phyloP scores from a whole-genome alignment of 2,329 filamentous ascomycete species.

The Apiospora marii region DNA sequence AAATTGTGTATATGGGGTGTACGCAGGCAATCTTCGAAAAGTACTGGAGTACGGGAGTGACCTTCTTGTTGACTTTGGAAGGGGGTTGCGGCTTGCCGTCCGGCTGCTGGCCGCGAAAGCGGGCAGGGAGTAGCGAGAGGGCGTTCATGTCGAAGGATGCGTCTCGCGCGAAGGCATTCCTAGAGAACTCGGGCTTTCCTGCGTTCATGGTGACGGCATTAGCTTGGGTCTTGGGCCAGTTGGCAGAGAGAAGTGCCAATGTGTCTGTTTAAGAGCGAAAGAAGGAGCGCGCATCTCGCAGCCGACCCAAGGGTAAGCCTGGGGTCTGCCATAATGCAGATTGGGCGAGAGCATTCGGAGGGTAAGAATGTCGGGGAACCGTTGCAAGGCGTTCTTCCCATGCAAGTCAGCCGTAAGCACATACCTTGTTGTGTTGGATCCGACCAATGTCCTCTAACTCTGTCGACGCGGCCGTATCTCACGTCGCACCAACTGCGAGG shows the following conservation, averaged over 20 bases:
- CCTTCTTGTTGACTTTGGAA: conserved; percentile 64
- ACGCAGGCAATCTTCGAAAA: conserved; percentile 85
- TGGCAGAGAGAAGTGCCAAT: background rate
- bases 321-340: background rate
- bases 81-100: conserved; percentile 56
- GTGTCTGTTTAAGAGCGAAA: background rate
- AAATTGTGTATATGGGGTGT: conserved; percentile 95
- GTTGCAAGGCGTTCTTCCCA: background rate
- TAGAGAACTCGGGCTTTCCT: conserved; percentile 23
- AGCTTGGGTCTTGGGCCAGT: background rate
- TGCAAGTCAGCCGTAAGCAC: conserved; percentile 8
- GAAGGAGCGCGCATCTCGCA: background rate
- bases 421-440: background rate
- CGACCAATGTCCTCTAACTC: background rate
- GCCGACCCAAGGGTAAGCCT: background rate
- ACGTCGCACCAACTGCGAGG: conserved; percentile 1
- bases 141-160: conserved; percentile 56
- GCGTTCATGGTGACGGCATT: background rate
- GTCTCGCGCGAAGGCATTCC: conserved; percentile 46
- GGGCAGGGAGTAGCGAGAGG: conserved; percentile 63
- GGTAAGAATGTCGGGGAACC: conserved; percentile 15
- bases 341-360: background rate
- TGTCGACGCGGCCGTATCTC: background rate
- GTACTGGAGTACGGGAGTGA: conserved; percentile 80
- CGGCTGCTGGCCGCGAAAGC: conserved; percentile 67